Percentiles rank a stretch among this genome's conserved stretches.
Evolutionary conservation across 1,284 basidiomycete genomes (phyloP).

Genomic region (Fereydounia khargensis): DNA sequence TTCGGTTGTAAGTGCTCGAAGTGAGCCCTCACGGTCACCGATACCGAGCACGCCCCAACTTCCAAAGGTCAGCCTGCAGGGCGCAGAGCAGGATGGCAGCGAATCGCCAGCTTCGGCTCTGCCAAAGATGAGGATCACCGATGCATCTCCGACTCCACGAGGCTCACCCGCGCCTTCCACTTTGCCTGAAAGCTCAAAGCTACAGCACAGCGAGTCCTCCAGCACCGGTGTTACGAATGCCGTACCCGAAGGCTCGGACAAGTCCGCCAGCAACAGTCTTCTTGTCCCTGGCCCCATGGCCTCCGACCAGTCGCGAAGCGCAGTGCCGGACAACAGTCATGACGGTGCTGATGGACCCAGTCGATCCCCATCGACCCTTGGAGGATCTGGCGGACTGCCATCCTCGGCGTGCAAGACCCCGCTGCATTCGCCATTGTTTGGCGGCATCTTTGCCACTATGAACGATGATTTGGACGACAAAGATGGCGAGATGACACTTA

Average conservation of each 20-base stretch:
- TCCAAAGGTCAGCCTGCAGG: constrained; percentile 3
- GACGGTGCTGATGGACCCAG: too few relatives aligned
- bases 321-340: too few relatives aligned
- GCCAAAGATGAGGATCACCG: constrained; percentile 44
- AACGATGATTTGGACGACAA: constrained; percentile 38
- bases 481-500: constrained; percentile 16
- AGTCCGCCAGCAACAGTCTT: too few relatives aligned
- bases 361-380: too few relatives aligned
- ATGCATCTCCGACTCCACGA: constrained; percentile 40
- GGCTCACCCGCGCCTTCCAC: constrained; percentile 31
- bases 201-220: too few relatives aligned
- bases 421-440: constrained; percentile 43
- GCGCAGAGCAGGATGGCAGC: constrained; percentile 11
- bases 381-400: constrained; percentile 24
- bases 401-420: constrained; percentile 44
- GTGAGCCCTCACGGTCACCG: constrained; percentile 15
- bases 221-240: too few relatives aligned
- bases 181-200: too few relatives aligned
- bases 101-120: constrained; percentile 41
- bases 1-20: constrained; percentile 3
- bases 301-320: too few relatives aligned
- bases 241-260: too few relatives aligned
- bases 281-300: too few relatives aligned
- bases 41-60: constrained; percentile 19
- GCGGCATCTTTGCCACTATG: constrained; percentile 43